Conservation (phyloP, 2,329 filamentous ascomycete species). For the Beauveria medogensis region DNA sequence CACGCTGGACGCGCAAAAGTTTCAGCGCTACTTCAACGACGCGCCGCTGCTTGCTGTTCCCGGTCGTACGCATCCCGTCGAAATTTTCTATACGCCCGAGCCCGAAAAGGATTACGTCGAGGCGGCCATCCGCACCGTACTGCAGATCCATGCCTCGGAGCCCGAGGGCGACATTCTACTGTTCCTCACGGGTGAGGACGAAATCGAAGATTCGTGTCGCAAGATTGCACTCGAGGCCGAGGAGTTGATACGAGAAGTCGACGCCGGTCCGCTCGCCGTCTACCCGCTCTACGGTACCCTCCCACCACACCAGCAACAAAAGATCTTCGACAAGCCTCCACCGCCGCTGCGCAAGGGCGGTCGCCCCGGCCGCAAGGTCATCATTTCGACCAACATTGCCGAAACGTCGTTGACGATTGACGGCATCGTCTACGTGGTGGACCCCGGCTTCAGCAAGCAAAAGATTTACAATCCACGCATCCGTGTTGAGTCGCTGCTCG, state of each 20-base stretch:
- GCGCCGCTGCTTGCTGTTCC: slow-evolving; percentile 90
- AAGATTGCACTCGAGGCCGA: slow-evolving; percentile 89
- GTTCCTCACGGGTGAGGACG: slow-evolving; percentile 95
- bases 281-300: slow-evolving; percentile 93
- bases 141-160: slow-evolving; percentile 94
- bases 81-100: slow-evolving; percentile 97
- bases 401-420: slow-evolving; percentile 97
- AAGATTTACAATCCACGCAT: slow-evolving; percentile 98
- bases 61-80: slow-evolving; percentile 89
- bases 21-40: slow-evolving; percentile 93
- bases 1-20: slow-evolving; percentile 94
- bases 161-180: slow-evolving; percentile 86
- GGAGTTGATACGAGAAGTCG: slow-evolving; percentile 84
- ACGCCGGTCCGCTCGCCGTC: slow-evolving; percentile 79
- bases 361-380: slow-evolving; percentile 83
- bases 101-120: slow-evolving; percentile 96
- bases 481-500: slow-evolving; percentile 91
- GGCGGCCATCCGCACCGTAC: slow-evolving; percentile 84
- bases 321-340: slow-evolving; percentile 88
- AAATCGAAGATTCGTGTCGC: slow-evolving; percentile 92
- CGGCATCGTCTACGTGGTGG: slow-evolving; percentile 98
- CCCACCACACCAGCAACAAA: slow-evolving; percentile 86
- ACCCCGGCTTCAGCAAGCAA: slow-evolving; percentile 97
- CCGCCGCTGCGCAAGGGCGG: slow-evolving; percentile 64
- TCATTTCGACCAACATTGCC: slow-evolving; percentile 94